These are phyloP conservation scores for Strobilomyces echinocephalus DNA, from an alignment of 768 basidiomycete species.

Conservation along the genomic window DNA sequence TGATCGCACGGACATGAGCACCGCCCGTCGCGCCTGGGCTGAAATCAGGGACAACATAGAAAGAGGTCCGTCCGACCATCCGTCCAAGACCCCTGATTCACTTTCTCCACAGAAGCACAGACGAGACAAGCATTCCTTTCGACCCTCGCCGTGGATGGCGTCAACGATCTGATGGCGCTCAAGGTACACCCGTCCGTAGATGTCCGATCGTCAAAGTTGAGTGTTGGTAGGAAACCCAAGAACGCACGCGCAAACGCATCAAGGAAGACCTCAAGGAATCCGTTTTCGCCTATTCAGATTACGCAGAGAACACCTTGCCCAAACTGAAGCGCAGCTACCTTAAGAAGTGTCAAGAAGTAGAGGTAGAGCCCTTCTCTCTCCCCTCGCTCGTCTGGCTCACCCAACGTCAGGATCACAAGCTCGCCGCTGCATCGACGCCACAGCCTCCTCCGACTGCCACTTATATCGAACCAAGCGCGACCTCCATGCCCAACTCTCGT, in stretches of 20 bases:
- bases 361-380: slow-evolving; percentile 44
- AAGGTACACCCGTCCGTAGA: slow-evolving; percentile 42
- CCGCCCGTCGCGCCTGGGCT: slow-evolving; percentile 70
- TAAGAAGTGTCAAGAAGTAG: slow-evolving; percentile 84
- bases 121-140: slow-evolving; percentile 73
- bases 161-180: slow-evolving; percentile 59
- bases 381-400: slow-evolving; percentile 8
- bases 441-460: slow-evolving; percentile 29
- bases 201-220: not conserved
- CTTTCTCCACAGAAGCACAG: slow-evolving; percentile 65
- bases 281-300: slow-evolving; percentile 70
- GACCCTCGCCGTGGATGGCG: slow-evolving; percentile 67
- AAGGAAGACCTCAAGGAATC: slow-evolving; percentile 88
- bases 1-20: slow-evolving; percentile 61
- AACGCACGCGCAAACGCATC: slow-evolving; percentile 85
- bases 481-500: slow-evolving; percentile 36
- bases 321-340: slow-evolving; percentile 74
- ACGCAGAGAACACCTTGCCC: slow-evolving; percentile 73
- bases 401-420: slow-evolving; percentile 57
- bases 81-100: slow-evolving; percentile 1
- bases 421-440: slow-evolving; percentile 35
- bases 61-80: slow-evolving; percentile 47
- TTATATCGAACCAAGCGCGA: slow-evolving; percentile 28
- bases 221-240: slow-evolving; percentile 70
- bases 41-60: slow-evolving; percentile 85